These are phyloP conservation scores for Calonectria henricotiae DNA, from an alignment of 2,329 filamentous ascomycete species.

Conservation along the genomic window DNA sequence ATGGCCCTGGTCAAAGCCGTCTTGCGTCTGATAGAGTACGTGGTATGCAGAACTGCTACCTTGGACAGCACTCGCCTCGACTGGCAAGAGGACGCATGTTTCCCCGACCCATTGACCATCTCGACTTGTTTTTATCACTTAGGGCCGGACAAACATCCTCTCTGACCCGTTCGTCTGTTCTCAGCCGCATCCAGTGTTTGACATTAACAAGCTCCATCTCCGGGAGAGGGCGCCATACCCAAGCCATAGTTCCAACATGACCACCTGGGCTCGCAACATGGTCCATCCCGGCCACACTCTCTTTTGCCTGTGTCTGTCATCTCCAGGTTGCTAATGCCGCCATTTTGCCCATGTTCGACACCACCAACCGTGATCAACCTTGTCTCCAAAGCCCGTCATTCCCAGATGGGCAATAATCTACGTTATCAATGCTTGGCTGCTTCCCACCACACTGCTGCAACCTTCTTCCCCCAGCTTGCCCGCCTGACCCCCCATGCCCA, in stretches of 20 bases:
- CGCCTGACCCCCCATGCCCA: constrained; percentile 18
- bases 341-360: constrained; percentile 24
- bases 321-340: constrained; percentile 8
- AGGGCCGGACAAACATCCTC: constrained; percentile 30
- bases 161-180: constrained; percentile 17
- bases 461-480: not conserved
- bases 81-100: not conserved
- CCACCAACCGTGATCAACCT: constrained; percentile 21
- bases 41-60: constrained; percentile 10
- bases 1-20: not conserved
- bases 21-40: constrained; percentile 4
- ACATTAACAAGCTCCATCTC: constrained; percentile 31
- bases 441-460: constrained; percentile 1
- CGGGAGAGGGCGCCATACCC: constrained; percentile 17
- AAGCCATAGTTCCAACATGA: constrained; percentile 5
- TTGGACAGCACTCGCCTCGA: not conserved
- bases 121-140: not conserved
- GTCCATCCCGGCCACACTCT: constrained; percentile 20
- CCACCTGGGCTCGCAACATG: not conserved
- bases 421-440: constrained; percentile 7
- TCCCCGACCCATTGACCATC: constrained; percentile 7
- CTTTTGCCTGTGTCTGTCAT: constrained; percentile 1
- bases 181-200: constrained; percentile 30
- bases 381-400: not conserved
- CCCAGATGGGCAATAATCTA: constrained; percentile 17